Conservation (phyloP, 306 rosid genomes). For the Casuarina equisetifolia region DNA sequence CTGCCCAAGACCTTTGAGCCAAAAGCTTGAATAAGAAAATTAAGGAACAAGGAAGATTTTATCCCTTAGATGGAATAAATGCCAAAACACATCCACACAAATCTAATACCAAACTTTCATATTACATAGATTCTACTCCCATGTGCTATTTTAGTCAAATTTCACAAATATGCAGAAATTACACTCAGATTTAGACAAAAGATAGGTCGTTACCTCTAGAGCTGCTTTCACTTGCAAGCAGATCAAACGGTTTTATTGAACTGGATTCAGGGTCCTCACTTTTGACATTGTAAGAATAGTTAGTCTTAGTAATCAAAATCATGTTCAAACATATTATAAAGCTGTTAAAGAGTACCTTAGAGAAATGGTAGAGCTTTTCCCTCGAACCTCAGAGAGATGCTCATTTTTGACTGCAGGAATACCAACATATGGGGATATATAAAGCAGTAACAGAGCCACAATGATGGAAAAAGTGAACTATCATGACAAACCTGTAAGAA, state of each 20-base stretch:
- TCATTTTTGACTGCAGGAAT: slow-evolving; percentile 70
- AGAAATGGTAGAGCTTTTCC: slow-evolving; percentile 48
- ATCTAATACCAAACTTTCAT: neutral
- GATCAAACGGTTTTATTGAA: slow-evolving; percentile 68
- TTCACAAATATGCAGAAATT: slow-evolving; percentile 1
- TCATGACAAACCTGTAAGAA: slow-evolving; percentile 79
- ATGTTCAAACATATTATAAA: slow-evolving; percentile 6
- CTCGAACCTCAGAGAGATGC: slow-evolving; percentile 91
- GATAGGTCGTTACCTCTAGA: slow-evolving; percentile 62
- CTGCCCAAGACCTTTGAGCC: neutral
- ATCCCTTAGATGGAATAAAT: neutral
- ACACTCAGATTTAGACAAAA: slow-evolving; percentile 15
- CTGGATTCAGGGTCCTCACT: slow-evolving; percentile 62
- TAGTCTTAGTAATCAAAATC: slow-evolving; percentile 11
- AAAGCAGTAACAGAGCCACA: neutral
- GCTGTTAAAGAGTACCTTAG: slow-evolving; percentile 48
- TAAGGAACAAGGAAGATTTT: neutral
- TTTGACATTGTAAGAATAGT: slow-evolving; percentile 19
- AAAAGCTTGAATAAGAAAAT: neutral
- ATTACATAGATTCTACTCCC: neutral
- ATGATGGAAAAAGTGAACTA: neutral
- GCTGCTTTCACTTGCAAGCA: slow-evolving; percentile 63
- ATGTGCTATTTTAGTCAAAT: neutral
- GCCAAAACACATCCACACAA: neutral
- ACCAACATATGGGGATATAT: slow-evolving; percentile 14